Percentiles rank a stretch among this genome's conserved stretches.
These are phyloP conservation scores for Fusarium bulbicola DNA, from an alignment of 2,329 filamentous ascomycete genomes.

Conservation along the genomic window DNA sequence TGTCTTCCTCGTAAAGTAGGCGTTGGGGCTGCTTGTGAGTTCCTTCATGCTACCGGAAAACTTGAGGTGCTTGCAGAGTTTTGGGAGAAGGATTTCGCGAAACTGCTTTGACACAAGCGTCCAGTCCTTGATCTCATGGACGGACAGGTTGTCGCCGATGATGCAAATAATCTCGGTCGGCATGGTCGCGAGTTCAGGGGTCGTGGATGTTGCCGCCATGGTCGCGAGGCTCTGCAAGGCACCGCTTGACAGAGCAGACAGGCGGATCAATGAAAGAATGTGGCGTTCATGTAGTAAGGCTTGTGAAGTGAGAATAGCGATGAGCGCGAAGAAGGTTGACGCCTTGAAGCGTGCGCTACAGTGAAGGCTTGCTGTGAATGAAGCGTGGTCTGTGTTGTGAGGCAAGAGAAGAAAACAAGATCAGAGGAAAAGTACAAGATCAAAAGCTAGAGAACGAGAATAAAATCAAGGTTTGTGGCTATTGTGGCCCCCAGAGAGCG, in stretches of 20 bases:
- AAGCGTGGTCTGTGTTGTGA: rapidly evolving
- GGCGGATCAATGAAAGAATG: too few relatives aligned
- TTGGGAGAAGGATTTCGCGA: neutral
- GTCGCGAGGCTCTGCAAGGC: neutral
- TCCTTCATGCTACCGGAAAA: neutral
- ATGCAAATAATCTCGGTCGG: neutral
- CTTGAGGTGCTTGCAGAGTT: neutral
- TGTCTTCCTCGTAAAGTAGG: rapidly evolving
- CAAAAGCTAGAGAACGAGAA: neutral
- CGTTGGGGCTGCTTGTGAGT: neutral
- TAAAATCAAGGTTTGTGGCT: neutral
- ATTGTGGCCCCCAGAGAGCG: neutral
- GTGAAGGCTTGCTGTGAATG: neutral
- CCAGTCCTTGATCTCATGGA: neutral
- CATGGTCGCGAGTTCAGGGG: neutral
- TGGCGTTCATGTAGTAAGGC: rapidly evolving
- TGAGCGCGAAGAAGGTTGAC: neutral
- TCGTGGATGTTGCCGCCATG: neutral
- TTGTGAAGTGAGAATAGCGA: rapidly evolving
- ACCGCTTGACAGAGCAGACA: neutral
- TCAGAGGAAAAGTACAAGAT: rapidly evolving
- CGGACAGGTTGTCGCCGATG: neutral
- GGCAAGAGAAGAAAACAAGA: neutral
- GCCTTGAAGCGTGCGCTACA: rapidly evolving
- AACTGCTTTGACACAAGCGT: neutral